These are phyloP conservation scores for Agapanthus africanus DNA, from an alignment of 106 monocot species.

Conservation along the genomic window DNA sequence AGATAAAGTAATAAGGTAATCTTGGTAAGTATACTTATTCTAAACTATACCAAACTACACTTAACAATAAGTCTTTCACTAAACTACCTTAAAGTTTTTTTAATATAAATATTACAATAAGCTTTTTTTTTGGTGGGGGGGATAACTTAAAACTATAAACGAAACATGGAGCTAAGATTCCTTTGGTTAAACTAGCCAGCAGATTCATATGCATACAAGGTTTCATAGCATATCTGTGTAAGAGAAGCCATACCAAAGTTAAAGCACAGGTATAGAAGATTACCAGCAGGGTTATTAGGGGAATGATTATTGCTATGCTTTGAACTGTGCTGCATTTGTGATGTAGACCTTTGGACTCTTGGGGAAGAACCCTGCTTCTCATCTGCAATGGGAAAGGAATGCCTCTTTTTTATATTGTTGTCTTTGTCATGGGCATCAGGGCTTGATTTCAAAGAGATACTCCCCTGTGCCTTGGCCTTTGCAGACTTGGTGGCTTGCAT, in stretches of 20 bases:
- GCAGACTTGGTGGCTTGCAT: constrained; percentile 97
- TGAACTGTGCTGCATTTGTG: constrained; percentile 48
- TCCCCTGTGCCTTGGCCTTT: constrained; percentile 57
- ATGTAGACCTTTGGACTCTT: constrained; percentile 72
- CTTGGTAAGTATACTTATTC: no score
- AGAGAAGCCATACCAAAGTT: background rate
- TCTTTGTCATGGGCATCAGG: constrained; percentile 69
- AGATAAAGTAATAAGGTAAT: background rate
- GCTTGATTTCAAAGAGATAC: constrained; percentile 66
- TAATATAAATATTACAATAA: no score
- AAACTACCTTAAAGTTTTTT: no score
- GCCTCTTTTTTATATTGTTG: constrained; percentile 56
- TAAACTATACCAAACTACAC: no score
- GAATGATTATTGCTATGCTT: constrained; percentile 43
- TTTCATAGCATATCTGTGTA: background rate
- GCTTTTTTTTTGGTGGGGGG: background rate
- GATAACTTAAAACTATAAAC: no score
- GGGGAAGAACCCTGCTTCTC: constrained; percentile 67
- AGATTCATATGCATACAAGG: background rate
- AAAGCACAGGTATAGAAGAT: no score
- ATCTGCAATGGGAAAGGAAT: constrained; percentile 65
- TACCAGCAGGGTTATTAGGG: constrained; percentile 69
- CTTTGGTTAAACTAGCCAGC: background rate
- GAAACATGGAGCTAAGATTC: background rate
- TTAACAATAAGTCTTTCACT: no score